Base-by-base conservation (phyloP, 2,329 filamentous ascomycete genomes). In the Trichoderma sp. region DNA sequence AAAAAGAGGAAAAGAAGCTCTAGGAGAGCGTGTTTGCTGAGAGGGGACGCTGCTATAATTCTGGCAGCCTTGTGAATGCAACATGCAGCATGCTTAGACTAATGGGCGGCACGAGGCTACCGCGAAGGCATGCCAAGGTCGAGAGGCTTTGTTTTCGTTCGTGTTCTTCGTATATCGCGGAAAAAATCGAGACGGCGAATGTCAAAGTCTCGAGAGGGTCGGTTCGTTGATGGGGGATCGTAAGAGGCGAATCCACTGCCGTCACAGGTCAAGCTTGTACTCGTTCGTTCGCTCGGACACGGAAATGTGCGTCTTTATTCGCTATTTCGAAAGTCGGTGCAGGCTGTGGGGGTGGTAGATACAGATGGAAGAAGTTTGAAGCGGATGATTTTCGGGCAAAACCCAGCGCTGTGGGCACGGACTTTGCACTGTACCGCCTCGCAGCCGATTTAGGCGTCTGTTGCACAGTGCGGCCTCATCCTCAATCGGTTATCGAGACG, bases 81-180 rank as follows among this genome's bases (percentile, higher is more conserved):
- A 72, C 77, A 79, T 79, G 69, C 77, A 79, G 75, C 78, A 80
- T 80, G 75, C 72, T 79, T 73, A 70, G 68, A 69, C 57, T 68
- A 70, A 69, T 69, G 68, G 71, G 69, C 70, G 72, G 69, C 71
- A 71, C 71, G 70, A 76, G 75, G 77, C 77, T 79, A 79, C 76
- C 74, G 74, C 72, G 72, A 72, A 74, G 75, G 77, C 77, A 79
- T 79, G 74, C 75, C 76, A 74, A 69, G 69, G 69, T 69, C 69
- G 68, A 68, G 66, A 70, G 47, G 52, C 34, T 39, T 28, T 50
- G 39, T 62, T 24, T 44, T 55, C 21, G 54, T 30, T 43, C 34
- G 34, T 63, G n/a, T 43, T 62, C 34, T 41, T 50, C 15, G 9
- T 48, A 1, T 56, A 17, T 58, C 51, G 48, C 17, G 19, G 24